phyloP scores from a whole-genome alignment of 2,329 filamentous ascomycete species.

The Coniochaeta hoffmannii region DNA sequence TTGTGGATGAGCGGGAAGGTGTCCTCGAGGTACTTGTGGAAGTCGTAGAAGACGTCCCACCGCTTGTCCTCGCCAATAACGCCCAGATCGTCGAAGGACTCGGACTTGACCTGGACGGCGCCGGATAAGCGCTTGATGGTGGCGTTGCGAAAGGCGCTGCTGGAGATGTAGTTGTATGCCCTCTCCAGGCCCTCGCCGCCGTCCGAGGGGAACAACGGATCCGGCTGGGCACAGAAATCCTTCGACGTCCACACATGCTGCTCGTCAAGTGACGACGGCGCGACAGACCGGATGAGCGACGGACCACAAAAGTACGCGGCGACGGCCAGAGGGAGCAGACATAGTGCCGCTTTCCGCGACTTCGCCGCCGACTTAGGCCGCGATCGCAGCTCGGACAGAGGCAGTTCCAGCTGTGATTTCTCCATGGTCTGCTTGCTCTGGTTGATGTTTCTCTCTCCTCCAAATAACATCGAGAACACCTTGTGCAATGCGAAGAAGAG shows the following conservation, averaged over 20 bases:
- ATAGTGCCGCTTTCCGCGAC: not conserved
- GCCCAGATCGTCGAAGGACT: slow-evolving; percentile 37
- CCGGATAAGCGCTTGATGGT: slow-evolving; percentile 20
- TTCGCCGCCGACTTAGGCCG: not conserved
- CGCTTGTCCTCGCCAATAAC: slow-evolving; percentile 45
- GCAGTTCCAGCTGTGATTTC: not conserved
- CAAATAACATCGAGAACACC: not conserved
- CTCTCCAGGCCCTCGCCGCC: slow-evolving; percentile 10
- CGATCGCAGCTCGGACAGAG: not conserved
- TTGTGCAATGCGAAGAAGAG: not conserved
- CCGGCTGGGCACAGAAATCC: slow-evolving; percentile 15
- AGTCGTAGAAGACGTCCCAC: slow-evolving; percentile 50
- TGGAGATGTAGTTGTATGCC: slow-evolving; percentile 13
- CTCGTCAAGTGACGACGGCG: not conserved
- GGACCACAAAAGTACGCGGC: not conserved
- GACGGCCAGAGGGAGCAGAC: not conserved
- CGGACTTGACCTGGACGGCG: slow-evolving; percentile 23
- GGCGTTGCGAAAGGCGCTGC: slow-evolving; percentile 14
- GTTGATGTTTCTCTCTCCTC: not conserved
- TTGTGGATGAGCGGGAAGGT: slow-evolving; percentile 45
- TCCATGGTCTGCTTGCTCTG: not conserved
- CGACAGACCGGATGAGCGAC: not conserved
- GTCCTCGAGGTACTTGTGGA: slow-evolving; percentile 40
- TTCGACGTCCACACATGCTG: not conserved
- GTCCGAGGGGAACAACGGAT: slow-evolving; percentile 13